Evolutionary conservation across 2,329 filamentous ascomycete genomes (phyloP).

Genomic region (Botrytis hyacinthi): DNA sequence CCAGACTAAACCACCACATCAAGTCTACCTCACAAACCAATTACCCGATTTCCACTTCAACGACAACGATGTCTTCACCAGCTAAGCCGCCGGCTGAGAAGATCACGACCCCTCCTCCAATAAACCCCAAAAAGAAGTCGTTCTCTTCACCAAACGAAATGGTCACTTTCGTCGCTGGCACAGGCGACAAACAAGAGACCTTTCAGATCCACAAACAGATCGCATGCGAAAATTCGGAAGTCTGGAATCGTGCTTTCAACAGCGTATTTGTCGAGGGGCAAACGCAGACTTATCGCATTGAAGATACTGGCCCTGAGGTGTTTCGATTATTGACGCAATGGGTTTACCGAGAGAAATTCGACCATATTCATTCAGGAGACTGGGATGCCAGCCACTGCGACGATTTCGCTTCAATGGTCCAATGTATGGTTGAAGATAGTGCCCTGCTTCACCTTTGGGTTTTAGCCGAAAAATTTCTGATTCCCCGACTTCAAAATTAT

Average conservation of each 20-base stretch:
- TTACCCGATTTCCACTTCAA: neutral
- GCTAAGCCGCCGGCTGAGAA: neutral
- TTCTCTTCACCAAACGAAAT: constrained; percentile 6
- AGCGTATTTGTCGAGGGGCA: neutral
- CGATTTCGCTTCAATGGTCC: accelerated
- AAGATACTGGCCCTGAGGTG: neutral
- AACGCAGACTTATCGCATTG: neutral
- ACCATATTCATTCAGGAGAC: neutral
- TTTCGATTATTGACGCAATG: constrained; percentile 10
- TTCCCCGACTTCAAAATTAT: neutral
- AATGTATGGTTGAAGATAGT: neutral
- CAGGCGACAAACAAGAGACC: neutral
- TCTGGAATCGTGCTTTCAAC: constrained; percentile 16
- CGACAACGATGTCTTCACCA: neutral
- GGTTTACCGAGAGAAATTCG: neutral
- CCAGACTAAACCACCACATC: too few relatives aligned
- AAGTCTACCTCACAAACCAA: neutral
- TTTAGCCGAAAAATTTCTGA: constrained; percentile 5
- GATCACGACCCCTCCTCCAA: too few relatives aligned
- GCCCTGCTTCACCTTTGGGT: neutral
- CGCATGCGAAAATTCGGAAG: neutral
- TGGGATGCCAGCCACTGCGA: accelerated
- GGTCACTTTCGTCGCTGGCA: constrained; percentile 4
- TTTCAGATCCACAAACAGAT: constrained; percentile 10
- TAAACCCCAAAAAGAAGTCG: neutral